Evolutionary conservation across 75 land plant genomes (phyloP), one percentile per base, ranked within the genome.

Genomic region (Isoetes taiwanensis): DNA sequence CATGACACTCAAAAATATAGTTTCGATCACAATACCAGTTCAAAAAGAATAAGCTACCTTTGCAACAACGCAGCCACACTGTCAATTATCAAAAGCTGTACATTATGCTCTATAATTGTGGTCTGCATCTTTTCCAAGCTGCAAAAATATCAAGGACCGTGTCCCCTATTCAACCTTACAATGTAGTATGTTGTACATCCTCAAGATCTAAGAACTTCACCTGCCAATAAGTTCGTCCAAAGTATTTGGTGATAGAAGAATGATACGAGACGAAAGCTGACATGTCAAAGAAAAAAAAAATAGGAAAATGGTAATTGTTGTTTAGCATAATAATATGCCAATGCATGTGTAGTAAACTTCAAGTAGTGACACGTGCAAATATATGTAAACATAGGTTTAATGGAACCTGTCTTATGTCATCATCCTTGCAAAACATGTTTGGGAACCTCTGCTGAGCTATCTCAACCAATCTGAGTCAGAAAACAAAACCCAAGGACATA

Each of bases 11-110:
- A 23, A 57, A 2, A 63, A 30, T 17, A 55, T 32, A 42, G 37
- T 0, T 26, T 25, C 38, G 29, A 54, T 16, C 5, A 54, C 6
- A 23, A 6, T 54, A 6, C 5, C 8, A n/a, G 32, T 14, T 24
- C 30, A 31, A 3, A 30, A 30, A 32, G 4, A 8, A 6, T 12
- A 30, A 30, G 35, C 27, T 56, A 79, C 86, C 72, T 65, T 28
- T 79, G 61, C 62, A 70, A 14, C 32, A 88, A 76, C 16, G 85
- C 80, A 53, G 90, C 83, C 75, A 88, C 79, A 64, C 85, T 85
- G 34, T 88, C 95, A 48, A 88, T 70, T 14, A 88, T 64, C 12
- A 88, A 55, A 41, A 88, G 58, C 64, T 78, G 84, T 39, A 85
- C 82, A 25, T 71, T 58, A 27, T 77, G 66, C 43, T 76, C 71